phyloP scores from a whole-genome alignment of 208 protist species.

The Entamoeba nuttalli region DNA sequence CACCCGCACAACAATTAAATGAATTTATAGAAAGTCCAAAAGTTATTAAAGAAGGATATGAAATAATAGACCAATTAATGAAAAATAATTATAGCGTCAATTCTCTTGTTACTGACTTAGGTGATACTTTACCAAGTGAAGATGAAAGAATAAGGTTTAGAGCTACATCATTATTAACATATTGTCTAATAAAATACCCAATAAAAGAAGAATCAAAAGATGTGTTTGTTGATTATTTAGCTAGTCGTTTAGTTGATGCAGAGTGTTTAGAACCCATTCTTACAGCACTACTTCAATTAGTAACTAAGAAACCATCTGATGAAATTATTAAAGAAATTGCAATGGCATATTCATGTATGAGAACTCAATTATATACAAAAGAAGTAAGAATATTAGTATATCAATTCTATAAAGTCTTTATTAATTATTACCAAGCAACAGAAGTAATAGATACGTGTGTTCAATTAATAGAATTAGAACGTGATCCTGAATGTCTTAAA shows the following conservation, averaged over 20 bases:
- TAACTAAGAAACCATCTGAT: background rate
- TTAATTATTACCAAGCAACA: background rate
- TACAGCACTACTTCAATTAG: background rate
- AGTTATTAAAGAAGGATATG: too few relatives aligned
- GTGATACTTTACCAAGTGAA: background rate
- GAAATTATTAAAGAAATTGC: background rate
- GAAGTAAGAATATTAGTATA: background rate
- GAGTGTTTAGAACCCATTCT: background rate
- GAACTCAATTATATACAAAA: background rate
- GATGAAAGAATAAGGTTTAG: background rate
- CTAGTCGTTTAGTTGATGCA: background rate
- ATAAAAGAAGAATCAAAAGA: background rate
- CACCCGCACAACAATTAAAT: too few relatives aligned
- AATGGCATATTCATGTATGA: background rate
- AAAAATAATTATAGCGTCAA: background rate
- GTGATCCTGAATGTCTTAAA: background rate
- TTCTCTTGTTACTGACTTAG: background rate
- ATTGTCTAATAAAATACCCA: background rate
- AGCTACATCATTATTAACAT: background rate
- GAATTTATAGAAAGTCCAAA: too few relatives aligned
- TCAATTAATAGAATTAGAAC: background rate
- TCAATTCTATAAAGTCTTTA: background rate
- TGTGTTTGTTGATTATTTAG: background rate
- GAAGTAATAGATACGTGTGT: background rate
- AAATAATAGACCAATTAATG: too few relatives aligned